Conservation (phyloP, 2,329 filamentous ascomycete species). For the Teratosphaeriaceae sp. region DNA sequence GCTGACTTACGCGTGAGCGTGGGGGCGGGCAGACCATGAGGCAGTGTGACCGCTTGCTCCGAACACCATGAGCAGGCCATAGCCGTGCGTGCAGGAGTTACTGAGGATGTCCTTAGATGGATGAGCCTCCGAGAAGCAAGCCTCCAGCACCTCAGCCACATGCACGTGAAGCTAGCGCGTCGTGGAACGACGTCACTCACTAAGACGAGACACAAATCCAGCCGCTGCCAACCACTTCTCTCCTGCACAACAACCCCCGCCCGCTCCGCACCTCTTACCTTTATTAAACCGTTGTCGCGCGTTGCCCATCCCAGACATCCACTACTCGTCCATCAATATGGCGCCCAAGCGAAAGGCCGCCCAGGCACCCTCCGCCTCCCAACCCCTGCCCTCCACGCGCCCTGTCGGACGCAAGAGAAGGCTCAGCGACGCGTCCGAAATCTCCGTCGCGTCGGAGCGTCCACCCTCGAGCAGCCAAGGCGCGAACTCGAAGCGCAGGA, state of each 20-base stretch:
- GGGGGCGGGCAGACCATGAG: no score
- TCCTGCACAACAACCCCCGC: neutral
- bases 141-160: no score
- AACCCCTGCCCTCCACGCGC: slow-evolving; percentile 13
- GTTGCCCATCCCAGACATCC: neutral
- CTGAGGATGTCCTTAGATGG: no score
- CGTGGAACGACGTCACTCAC: no score
- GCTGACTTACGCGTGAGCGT: no score
- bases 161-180: no score
- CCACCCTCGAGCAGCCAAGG: slow-evolving; percentile 2
- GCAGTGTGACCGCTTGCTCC: no score
- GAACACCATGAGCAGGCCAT: no score
- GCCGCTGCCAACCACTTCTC: neutral
- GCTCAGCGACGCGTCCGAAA: slow-evolving; percentile 21
- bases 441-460: no score
- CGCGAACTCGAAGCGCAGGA: slow-evolving; percentile 18
- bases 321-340: slow-evolving; percentile 10
- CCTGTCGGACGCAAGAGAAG: slow-evolving; percentile 20
- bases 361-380: slow-evolving; percentile 6
- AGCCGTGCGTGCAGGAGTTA: no score
- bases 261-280: neutral
- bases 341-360: slow-evolving; percentile 19
- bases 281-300: neutral
- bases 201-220: no score
- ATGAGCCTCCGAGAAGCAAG: no score